Base-by-base conservation (phyloP, 352 stramenopile species). In the Phytophthora brassicae region DNA sequence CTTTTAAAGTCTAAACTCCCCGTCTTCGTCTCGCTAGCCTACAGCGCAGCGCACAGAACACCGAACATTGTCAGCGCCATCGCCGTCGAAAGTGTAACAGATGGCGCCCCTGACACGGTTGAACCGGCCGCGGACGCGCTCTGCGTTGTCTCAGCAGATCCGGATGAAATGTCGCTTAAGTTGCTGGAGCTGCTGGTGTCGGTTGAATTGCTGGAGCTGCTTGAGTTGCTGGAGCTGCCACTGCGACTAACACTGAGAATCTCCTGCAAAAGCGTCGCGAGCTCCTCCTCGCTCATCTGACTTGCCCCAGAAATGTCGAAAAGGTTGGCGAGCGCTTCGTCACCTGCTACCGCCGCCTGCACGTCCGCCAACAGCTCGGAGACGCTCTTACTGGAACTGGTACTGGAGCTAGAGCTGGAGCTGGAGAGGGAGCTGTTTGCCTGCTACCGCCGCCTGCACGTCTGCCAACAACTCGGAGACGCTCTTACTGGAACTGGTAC, bases 251-350 rank as follows among this genome's bases (percentile, higher is more conserved):
- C 47, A 31, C 29, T 55, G 38, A 79, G 49, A 16, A 79, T 46
- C 19, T 69, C 64, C 42, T 59, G 56, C 23, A 79, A 54, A n/a
- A 72, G 53, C 43, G 44, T 52, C 48, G 62, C 62, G 49, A 79
- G 71, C 63, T 74, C 67, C 23, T 56, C 45, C 42, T 79, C 71
- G 41, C 64, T 79, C 67, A 79, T 70, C 47, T 76, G 36, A 38
- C 60, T 74, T 23, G 71, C 52, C 31, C 58, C 64, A 5, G 59
- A 53, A 26, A 79, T 66, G 53, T 79, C 59, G 39, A 79, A 76
- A 64, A 79, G 75, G 45, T 71, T 56, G 23, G 71, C 60, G 11
- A 79, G 67, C 49, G 60, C 71, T n/a, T 53, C 59, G 48, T 79
- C 60, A 31, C 56, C 52, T 7, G 56, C 56, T 43, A 79, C 71